Evolutionary conservation across 352 stramenopile genomes (phyloP), one percentile per base, ranked within the genome.

Genomic region (Pythium periplocum): DNA sequence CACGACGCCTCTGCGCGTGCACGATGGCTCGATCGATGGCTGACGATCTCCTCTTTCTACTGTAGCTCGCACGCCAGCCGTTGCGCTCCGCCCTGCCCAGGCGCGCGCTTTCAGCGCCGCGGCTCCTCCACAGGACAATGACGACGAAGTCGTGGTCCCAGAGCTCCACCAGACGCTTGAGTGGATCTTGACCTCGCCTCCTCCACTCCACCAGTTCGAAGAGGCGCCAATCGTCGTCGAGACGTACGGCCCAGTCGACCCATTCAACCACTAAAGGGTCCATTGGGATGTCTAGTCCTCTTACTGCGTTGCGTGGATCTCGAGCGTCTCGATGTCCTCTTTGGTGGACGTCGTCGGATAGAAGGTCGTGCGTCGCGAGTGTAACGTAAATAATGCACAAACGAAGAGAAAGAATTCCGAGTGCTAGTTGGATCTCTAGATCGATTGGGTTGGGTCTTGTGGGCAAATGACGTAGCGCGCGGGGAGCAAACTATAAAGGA

Each of bases 171-270:
- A 87, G 66, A 90, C 82, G 45, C 70, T 96, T 17, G 86, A 96
- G 69, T 96, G 83, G 83, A 77, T 85, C 61, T 68, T 96, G 57
- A 68, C 64, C 54, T 90, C 82, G 61, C 86, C 86, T 10, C 82
- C 86, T 62, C 86, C 86, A 62, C 53, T 94, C 70, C 86, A 96
- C 68, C 86, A 96, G 80, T 96, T 96, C 57, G 82, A 93, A 36
- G 86, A 96, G 60, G 69, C 83, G 10, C 86, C 86, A 51, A 75
- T 96, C 55, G 78, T 96, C 63, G 83, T 96, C 39, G 86, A 96
- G 71, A 94, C 83, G 45, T 93, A 86, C 64, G 86, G 82, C 66
- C 71, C 84, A 57, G 73, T 91, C 48, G 85, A 95, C 70, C 85
- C 84, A 37, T 85, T 78, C 64, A 60, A 73, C 68, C 74, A 95